These are phyloP conservation scores for Podospora fimiseda DNA, from an alignment of 495 filamentous ascomycete species.

Conservation along the genomic window DNA sequence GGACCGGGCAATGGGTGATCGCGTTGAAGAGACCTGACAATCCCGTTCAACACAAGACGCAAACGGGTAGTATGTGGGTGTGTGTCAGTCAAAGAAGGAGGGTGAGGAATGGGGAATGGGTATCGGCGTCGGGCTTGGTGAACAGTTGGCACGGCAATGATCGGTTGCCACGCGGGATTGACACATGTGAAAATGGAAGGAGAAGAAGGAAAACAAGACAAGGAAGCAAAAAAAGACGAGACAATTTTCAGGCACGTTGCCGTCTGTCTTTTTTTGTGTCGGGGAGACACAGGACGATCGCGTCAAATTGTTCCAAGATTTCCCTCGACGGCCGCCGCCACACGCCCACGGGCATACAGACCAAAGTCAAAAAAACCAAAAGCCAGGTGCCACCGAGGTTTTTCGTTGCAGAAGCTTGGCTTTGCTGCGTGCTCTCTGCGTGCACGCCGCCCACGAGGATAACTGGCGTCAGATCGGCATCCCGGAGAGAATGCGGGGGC, in stretches of 20 bases:
- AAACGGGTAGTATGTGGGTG: neutral
- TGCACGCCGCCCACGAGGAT: slow-evolving; percentile 7
- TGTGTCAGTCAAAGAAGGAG: neutral
- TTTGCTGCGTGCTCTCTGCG: neutral
- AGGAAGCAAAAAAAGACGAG: neutral
- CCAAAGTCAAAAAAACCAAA: neutral
- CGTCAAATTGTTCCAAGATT: slow-evolving; percentile 6
- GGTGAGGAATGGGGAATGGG: neutral
- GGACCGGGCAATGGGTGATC: too few relatives aligned
- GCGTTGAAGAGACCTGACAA: neutral
- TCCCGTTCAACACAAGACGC: too few relatives aligned
- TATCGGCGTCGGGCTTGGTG: neutral
- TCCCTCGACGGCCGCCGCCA: neutral
- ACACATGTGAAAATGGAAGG: neutral
- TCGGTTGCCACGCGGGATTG: neutral
- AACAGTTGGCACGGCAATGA: neutral
- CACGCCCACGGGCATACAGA: neutral
- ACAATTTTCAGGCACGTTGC: too few relatives aligned
- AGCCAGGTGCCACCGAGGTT: slow-evolving; percentile 8
- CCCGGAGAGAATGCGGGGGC: slow-evolving; percentile 31
- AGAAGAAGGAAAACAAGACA: neutral
- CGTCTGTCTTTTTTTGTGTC: too few relatives aligned
- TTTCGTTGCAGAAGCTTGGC: slow-evolving; percentile 11
- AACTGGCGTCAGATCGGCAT: slow-evolving; percentile 23
- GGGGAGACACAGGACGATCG: too few relatives aligned